Base-by-base conservation (phyloP, 129 eudicot species). In the Pulicaria dysenterica region DNA sequence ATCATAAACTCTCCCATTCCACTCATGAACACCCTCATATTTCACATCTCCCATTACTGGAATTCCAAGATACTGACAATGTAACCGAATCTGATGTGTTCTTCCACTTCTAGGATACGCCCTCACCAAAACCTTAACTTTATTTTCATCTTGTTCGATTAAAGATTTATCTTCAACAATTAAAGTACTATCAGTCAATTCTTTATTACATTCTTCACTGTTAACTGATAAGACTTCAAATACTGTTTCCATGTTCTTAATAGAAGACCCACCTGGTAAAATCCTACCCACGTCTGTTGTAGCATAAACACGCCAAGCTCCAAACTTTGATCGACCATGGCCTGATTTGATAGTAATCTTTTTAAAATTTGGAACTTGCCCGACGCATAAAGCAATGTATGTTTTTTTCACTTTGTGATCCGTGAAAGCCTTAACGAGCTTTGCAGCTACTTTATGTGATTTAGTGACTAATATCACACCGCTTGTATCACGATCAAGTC, bases 401-500 rank as follows among this genome's bases (percentile, higher is more conserved):
- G 91, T 88, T 76, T 94, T 94, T 72, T 59, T 86, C 46, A 94
- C 87, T 57, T 79, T 86, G 87, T 94, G 98, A 13, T 94, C 89
- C 0, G 98, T 90, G 77, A 90, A 94, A 41, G 98, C 98, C 78
- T 94, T 87, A 43, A 94, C 97, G 10, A 94, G 95, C 85, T 94
- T 94, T 46, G 95, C 88, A 49, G 98, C 98, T 48, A 94, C 90
- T 86, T 88, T 90, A 78, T 94, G 98, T 54, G 88, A 94, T 83
- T 90, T 90, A 50, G 97, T 94, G 63, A 90, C 73, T 49, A 94
- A 17, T 66, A 85, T 87, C 50, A 90, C 89, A 37, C 98, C 98
- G 73, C 97, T 94, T 16, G 98, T 94, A 79, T 94, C 98, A 9
- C 98, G 98, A 81, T 94, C 98, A 45, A 94, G 94, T 80, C 98